Percentiles rank a stretch among this genome's conserved stretches.
Conservation (phyloP, 257 asterid species). For the Solanum sitiens region DNA sequence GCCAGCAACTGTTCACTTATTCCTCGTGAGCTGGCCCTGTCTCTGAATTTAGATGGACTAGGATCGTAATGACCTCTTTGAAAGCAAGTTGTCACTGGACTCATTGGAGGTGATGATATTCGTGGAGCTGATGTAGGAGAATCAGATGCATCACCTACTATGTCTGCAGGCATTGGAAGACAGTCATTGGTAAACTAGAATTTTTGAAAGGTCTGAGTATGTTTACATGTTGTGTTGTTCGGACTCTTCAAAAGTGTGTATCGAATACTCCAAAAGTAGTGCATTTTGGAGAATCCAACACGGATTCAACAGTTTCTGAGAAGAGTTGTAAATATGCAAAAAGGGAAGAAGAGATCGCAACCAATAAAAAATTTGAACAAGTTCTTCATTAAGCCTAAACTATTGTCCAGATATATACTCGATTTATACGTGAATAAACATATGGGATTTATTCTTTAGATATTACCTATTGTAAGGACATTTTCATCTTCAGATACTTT, state of each 20-base stretch:
- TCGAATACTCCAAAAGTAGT: neutral
- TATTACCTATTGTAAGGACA: neutral
- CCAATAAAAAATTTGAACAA: neutral
- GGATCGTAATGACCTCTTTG: neutral
- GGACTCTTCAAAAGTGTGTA: neutral
- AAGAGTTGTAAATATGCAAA: neutral
- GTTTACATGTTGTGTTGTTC: neutral
- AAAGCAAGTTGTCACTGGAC: neutral
- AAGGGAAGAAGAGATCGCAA: neutral
- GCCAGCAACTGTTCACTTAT: constrained; percentile 24
- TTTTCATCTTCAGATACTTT: neutral
- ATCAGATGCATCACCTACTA: neutral
- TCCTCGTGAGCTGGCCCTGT: neutral
- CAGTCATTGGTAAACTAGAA: neutral
- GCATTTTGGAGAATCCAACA: neutral
- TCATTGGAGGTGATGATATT: neutral
- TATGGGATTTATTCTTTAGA: neutral
- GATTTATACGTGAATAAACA: neutral
- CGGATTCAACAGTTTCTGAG: neutral
- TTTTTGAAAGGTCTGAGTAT: neutral
- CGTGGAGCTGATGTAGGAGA: neutral
- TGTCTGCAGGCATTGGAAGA: neutral
- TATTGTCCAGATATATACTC: neutral
- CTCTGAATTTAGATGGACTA: neutral
- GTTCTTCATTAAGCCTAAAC: neutral